These are phyloP conservation scores for Coemansia sp. DNA, from an alignment of 192 early-diverging fungal genomes.

Conservation along the genomic window DNA sequence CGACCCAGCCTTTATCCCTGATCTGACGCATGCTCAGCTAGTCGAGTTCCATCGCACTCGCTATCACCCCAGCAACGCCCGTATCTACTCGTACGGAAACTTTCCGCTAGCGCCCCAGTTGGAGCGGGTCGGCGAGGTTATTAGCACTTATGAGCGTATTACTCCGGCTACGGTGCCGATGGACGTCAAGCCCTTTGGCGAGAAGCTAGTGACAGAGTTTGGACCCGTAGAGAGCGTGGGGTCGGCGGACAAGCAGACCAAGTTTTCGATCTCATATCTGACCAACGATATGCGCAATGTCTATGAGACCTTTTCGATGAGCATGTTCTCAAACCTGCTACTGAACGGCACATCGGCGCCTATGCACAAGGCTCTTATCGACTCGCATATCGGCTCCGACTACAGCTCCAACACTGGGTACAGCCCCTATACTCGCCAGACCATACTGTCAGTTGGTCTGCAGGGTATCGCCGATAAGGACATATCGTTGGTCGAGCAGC, in stretches of 20 bases:
- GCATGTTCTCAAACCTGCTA: conserved; percentile 77
- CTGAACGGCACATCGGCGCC: conserved; percentile 86
- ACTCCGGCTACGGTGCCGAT: conserved; percentile 55
- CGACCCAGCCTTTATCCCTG: conserved; percentile 83
- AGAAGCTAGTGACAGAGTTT: conserved; percentile 45
- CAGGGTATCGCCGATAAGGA: conserved; percentile 78
- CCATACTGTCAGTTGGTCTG: conserved; percentile 81
- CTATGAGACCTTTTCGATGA: conserved; percentile 81
- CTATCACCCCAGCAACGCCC: conserved; percentile 93
- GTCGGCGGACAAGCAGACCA: conserved; percentile 71
- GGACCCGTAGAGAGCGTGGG: conserved; percentile 50
- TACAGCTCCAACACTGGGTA: conserved; percentile 93
- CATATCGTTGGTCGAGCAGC: conserved; percentile 64
- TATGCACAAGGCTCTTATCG: conserved; percentile 92
- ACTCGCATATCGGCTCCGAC: conserved; percentile 84
- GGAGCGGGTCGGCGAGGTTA: conserved; percentile 61
- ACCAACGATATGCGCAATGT: conserved; percentile 77
- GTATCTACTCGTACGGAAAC: conserved; percentile 88
- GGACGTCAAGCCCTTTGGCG: conserved; percentile 55
- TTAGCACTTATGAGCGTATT: conserved; percentile 61
- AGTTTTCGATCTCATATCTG: conserved; percentile 72
- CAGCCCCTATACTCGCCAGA: conserved; percentile 59
- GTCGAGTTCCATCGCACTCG: conserved; percentile 78
- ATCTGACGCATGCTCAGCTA: conserved; percentile 83
- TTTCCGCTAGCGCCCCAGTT: conserved; percentile 78